Percentiles rank a stretch among this genome's conserved stretches.
These are phyloP conservation scores for Cordyceps javanica DNA, from an alignment of 2,329 filamentous ascomycete species.

Conservation along the genomic window DNA sequence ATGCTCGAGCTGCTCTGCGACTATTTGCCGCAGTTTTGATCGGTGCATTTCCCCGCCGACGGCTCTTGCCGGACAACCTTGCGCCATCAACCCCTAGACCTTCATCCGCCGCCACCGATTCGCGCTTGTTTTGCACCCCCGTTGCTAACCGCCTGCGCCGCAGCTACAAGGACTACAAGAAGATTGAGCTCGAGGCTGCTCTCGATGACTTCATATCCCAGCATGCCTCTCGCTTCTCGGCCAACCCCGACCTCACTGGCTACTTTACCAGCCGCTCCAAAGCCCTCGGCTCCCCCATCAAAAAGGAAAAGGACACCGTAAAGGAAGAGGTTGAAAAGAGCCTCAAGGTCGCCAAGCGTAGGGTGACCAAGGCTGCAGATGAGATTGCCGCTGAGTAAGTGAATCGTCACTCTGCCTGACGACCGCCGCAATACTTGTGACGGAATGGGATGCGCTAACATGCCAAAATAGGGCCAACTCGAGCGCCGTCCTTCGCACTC, in stretches of 20 bases:
- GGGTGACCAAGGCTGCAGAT: slow-evolving; percentile 38
- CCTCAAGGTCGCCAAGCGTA: slow-evolving; percentile 41
- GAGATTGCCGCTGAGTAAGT: slow-evolving; percentile 43
- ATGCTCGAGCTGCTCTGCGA: neutral
- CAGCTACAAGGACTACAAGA: slow-evolving; percentile 67
- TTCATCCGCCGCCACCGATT: neutral
- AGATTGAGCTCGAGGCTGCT: slow-evolving; percentile 69
- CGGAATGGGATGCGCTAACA: neutral
- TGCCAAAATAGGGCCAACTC: slow-evolving; percentile 25
- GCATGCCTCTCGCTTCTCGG: slow-evolving; percentile 59
- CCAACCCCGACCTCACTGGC: slow-evolving; percentile 58
- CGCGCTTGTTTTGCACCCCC: neutral
- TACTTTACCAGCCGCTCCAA: slow-evolving; percentile 69
- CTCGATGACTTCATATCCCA: slow-evolving; percentile 68
- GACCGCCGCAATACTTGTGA: neutral
- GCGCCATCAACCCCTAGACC: neutral
- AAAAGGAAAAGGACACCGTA: slow-evolving; percentile 42
- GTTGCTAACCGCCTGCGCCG: slow-evolving; percentile 2
- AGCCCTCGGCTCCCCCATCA: slow-evolving; percentile 54
- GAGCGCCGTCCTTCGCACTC: slow-evolving; percentile 42
- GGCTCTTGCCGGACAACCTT: neutral
- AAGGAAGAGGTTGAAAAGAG: slow-evolving; percentile 31
- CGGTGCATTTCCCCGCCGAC: too few relatives aligned
- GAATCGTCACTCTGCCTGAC: neutral
- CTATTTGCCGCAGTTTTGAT: neutral